A percentile compares a stretch with the other conserved stretches of the same genome.
Evolutionary conservation across 306 rosid genomes (phyloP).

Genomic region (Citrullus colocynthis): DNA sequence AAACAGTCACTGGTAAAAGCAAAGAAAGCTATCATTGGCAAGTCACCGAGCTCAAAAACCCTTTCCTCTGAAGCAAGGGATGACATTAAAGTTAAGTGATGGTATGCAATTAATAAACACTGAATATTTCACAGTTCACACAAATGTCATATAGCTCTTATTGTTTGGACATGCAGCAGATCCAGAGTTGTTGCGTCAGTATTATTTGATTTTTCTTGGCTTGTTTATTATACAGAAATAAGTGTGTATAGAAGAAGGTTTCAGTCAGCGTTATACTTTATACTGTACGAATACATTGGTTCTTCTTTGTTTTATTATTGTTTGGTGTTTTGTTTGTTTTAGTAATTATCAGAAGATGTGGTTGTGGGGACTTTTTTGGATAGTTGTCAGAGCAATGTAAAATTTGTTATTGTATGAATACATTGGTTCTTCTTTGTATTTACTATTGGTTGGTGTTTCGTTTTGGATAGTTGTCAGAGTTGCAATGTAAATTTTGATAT

Average conservation of each 20-base stretch:
- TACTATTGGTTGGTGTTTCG: too few relatives aligned
- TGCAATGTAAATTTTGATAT: not conserved
- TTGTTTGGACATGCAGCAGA: not conserved
- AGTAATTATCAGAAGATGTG: not conserved
- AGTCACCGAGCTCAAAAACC: slow-evolving; percentile 63
- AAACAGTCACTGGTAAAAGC: slow-evolving; percentile 75
- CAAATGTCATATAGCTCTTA: not conserved
- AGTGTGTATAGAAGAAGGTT: slow-evolving; percentile 4
- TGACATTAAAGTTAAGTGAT: slow-evolving; percentile 13
- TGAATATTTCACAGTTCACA: not conserved
- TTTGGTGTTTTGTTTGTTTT: not conserved
- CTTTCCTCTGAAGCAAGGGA: slow-evolving; percentile 42
- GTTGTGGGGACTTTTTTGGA: not conserved
- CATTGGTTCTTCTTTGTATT: too few relatives aligned
- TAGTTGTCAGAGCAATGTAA: not conserved
- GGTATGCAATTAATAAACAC: not conserved
- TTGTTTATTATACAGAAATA: not conserved
- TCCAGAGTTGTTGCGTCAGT: not conserved
- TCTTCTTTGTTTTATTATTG: slow-evolving; percentile 6
- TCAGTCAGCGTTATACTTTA: not conserved
- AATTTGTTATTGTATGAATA: not conserved
- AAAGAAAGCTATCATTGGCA: slow-evolving; percentile 73
- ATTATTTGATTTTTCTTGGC: not conserved
- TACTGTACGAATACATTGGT: not conserved
- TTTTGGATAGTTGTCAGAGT: not conserved